Percentiles rank a stretch among this genome's conserved stretches.
Evolutionary conservation across 2,329 filamentous ascomycete genomes (phyloP).

Genomic region (Sphaerulina musiva): DNA sequence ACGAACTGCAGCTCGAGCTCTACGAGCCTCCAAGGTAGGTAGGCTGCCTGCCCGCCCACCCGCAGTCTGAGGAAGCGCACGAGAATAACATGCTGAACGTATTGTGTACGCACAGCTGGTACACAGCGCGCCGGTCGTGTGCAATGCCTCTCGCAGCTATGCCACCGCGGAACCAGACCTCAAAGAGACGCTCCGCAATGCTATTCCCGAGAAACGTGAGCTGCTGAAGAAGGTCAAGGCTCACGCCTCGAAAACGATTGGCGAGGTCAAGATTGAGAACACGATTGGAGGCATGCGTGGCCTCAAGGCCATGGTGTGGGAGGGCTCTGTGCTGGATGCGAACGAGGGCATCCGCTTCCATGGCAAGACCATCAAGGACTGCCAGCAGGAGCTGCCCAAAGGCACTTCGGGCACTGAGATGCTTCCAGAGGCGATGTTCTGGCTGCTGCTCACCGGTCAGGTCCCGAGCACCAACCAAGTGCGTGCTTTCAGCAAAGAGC

Average conservation of each 20-base stretch:
- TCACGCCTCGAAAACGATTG: constrained; percentile 72
- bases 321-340: constrained; percentile 91
- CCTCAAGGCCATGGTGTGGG: constrained; percentile 97
- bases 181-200: constrained; percentile 74
- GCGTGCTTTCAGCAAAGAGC: constrained; percentile 72
- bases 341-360: constrained; percentile 98
- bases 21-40: constrained; percentile 59
- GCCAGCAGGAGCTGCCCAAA: constrained; percentile 88
- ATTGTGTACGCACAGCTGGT: constrained; percentile 21
- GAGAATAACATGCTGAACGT: neutral
- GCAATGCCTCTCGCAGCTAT: constrained; percentile 50
- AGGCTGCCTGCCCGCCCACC: too few species aligned
- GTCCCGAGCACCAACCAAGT: constrained; percentile 79
- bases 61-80: neutral
- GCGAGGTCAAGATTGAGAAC: constrained; percentile 89
- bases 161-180: constrained; percentile 76
- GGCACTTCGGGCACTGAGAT: constrained; percentile 89
- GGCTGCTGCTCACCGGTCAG: constrained; percentile 89
- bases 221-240: constrained; percentile 90
- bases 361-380: constrained; percentile 95
- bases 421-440: constrained; percentile 99
- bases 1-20: constrained; percentile 55
- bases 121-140: constrained; percentile 19
- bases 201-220: constrained; percentile 88
- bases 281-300: constrained; percentile 92